These are phyloP conservation scores for Diplotaxis tenuifolia DNA, from an alignment of 345 rosid species.

Conservation along the genomic window DNA sequence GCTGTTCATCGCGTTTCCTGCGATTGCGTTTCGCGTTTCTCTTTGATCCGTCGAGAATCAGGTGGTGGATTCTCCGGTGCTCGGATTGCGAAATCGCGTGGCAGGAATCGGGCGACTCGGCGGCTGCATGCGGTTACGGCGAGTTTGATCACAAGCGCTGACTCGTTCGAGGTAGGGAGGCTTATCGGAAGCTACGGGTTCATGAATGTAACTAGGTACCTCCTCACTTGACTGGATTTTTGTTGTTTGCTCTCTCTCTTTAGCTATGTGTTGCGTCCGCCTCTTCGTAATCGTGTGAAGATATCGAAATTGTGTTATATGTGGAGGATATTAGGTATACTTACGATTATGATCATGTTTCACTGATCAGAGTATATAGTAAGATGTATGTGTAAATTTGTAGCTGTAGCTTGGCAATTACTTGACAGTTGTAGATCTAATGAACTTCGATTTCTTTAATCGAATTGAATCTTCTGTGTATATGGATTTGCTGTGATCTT, in stretches of 20 bases:
- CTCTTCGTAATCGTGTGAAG: too few relatives aligned
- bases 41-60: conserved; percentile 20
- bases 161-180: conserved; percentile 84
- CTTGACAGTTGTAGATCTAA: neutral
- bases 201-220: conserved; percentile 85
- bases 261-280: too few relatives aligned
- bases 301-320: neutral
- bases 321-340: neutral
- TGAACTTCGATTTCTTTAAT: neutral
- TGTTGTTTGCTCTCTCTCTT: too few relatives aligned
- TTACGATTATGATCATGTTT: too few relatives aligned
- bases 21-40: conserved; percentile 29
- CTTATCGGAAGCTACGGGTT: conserved; percentile 92
- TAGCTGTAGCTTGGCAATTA: neutral
- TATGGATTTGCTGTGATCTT: neutral
- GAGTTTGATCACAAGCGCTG: conserved; percentile 60
- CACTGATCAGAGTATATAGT: neutral
- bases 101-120: conserved; percentile 29
- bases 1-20: conserved; percentile 32
- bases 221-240: conserved; percentile 18
- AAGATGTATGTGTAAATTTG: neutral
- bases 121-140: conserved; percentile 49
- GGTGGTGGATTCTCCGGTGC: conserved; percentile 20
- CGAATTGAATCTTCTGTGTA: conserved; percentile 8
- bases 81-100: conserved; percentile 21